Evolutionary conservation across 257 asterid genomes (phyloP).

Genomic region (Galeopsis tetrahit): DNA sequence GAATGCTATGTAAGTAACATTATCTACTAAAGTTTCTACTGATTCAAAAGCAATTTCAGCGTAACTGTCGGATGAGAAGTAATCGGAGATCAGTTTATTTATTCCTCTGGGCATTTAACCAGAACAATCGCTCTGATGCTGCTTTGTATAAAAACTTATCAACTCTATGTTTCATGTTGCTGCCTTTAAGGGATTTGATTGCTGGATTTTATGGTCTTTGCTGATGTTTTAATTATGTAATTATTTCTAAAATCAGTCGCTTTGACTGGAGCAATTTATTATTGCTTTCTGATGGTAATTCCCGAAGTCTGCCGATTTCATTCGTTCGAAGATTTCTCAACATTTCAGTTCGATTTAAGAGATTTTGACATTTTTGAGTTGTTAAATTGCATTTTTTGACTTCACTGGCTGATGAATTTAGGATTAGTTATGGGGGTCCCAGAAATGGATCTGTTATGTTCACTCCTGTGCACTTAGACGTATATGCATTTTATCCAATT

Average conservation of each 20-base stretch:
- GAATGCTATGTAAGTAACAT: constrained; percentile 5
- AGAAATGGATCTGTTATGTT: background rate
- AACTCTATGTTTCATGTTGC: background rate
- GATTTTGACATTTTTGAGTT: background rate
- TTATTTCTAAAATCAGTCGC: background rate
- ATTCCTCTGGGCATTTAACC: background rate
- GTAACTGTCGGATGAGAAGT: background rate
- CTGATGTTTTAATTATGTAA: background rate
- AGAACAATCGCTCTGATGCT: constrained; percentile 4
- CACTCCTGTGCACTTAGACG: background rate
- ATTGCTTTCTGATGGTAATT: constrained; percentile 20
- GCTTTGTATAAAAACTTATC: constrained; percentile 3
- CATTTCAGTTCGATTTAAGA: background rate
- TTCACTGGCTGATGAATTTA: background rate
- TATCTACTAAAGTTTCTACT: background rate
- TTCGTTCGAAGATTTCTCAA: constrained; percentile 4
- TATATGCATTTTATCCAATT: background rate
- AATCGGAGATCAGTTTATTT: background rate
- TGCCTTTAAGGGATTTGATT: background rate
- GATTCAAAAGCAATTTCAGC: background rate
- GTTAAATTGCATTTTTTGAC: background rate
- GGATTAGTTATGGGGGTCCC: constrained; percentile 9
- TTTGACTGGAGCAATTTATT: constrained; percentile 6
- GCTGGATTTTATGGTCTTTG: background rate
- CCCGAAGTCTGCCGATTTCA: background rate